Percentiles rank a stretch among this genome's conserved stretches.
Conservation (phyloP, 1,284 basidiomycete genomes). For the Naganishia sp. region DNA sequence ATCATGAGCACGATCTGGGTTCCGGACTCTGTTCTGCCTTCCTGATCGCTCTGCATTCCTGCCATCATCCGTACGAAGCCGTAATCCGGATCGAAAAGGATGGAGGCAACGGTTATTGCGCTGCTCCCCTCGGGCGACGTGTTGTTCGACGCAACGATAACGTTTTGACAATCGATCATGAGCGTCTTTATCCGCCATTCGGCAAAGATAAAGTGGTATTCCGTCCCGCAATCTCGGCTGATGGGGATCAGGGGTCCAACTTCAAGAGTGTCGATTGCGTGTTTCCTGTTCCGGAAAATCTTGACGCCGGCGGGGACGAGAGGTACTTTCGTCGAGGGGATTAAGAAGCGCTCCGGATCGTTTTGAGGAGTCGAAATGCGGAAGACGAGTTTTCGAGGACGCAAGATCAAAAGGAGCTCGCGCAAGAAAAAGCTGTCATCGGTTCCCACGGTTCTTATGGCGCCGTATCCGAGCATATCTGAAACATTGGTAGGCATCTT, state of each 20-base stretch:
- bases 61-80: constrained; percentile 31
- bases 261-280: constrained; percentile 17
- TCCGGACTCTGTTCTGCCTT: not conserved
- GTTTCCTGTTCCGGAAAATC: constrained; percentile 8
- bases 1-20: constrained; percentile 20
- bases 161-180: constrained; percentile 8
- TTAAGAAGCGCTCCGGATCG: constrained; percentile 3
- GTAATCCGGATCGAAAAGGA: constrained; percentile 28
- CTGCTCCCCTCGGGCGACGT: not conserved
- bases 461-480: not conserved
- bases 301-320: constrained; percentile 19
- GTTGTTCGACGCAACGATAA: not conserved
- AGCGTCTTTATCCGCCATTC: constrained; percentile 26
- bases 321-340: constrained; percentile 19
- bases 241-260: constrained; percentile 28
- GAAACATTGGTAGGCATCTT: not conserved
- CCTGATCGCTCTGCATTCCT: not conserved
- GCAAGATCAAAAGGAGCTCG: not conserved
- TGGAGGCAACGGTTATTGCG: not conserved
- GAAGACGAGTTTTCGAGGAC: not conserved
- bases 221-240: constrained; percentile 13
- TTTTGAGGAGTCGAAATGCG: not conserved
- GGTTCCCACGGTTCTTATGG: not conserved
- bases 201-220: constrained; percentile 24
- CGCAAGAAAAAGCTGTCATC: constrained; percentile 7